These are phyloP conservation scores for Globisporangium viniferum DNA, from an alignment of 352 stramenopile species.

Conservation along the genomic window DNA sequence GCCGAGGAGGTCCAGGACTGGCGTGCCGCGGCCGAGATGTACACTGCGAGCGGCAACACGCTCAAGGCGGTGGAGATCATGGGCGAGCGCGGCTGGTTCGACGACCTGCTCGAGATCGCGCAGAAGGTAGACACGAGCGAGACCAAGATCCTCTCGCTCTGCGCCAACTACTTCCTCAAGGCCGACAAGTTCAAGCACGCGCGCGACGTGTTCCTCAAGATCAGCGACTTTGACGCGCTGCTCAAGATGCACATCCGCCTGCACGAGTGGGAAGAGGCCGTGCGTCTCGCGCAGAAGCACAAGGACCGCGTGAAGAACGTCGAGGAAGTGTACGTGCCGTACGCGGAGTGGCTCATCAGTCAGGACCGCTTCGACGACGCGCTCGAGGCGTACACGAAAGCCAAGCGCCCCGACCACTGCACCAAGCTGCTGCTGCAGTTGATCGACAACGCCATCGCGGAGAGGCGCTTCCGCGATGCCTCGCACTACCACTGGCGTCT, in stretches of 20 bases:
- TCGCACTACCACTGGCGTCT: slow-evolving; percentile 94
- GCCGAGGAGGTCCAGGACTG: slow-evolving; percentile 92
- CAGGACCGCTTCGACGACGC: slow-evolving; percentile 93
- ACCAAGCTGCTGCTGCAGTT: slow-evolving; percentile 82
- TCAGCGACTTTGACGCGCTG: slow-evolving; percentile 80
- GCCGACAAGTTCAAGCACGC: slow-evolving; percentile 75
- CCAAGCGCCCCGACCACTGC: slow-evolving; percentile 81
- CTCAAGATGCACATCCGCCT: slow-evolving; percentile 89
- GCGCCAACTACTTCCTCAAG: slow-evolving; percentile 65
- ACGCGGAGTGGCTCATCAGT: slow-evolving; percentile 90
- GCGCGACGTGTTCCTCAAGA: slow-evolving; percentile 78
- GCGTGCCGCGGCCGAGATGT: slow-evolving; percentile 90
- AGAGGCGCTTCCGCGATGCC: slow-evolving; percentile 87
- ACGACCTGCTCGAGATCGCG: slow-evolving; percentile 82
- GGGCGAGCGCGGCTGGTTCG: slow-evolving; percentile 80
- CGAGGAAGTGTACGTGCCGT: slow-evolving; percentile 90
- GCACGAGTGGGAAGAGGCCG: slow-evolving; percentile 91
- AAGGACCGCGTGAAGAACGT: slow-evolving; percentile 74
- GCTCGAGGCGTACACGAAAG: slow-evolving; percentile 87
- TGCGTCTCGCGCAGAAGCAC: slow-evolving; percentile 85
- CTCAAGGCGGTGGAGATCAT: slow-evolving; percentile 85
- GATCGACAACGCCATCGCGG: slow-evolving; percentile 85
- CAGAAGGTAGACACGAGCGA: slow-evolving; percentile 50
- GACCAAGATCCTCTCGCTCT: slow-evolving; percentile 45
- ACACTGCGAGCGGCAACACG: slow-evolving; percentile 82